Evolutionary conservation across 306 rosid species (phyloP).

Genomic region (Amphicarpaea edgeworthii): DNA sequence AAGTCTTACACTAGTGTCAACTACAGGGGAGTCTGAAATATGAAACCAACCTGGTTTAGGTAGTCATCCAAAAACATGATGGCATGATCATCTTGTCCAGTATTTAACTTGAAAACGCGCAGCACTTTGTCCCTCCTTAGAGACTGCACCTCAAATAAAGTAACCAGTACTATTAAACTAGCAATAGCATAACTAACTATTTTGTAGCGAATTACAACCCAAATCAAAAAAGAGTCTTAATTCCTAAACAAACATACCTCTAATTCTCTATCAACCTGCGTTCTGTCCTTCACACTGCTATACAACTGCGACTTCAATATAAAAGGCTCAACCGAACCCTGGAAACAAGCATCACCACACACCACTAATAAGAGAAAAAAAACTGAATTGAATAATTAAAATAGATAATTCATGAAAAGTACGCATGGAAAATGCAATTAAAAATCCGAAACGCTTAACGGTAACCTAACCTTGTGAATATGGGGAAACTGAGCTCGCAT

Average conservation of each 20-base stretch:
- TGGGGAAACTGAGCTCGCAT: conserved; percentile 94
- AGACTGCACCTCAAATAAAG: conserved; percentile 58
- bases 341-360: conserved; percentile 42
- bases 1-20: neutral
- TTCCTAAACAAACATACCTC: conserved; percentile 63
- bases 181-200: neutral
- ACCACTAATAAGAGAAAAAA: neutral
- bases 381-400: neutral
- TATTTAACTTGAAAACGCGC: conserved; percentile 84
- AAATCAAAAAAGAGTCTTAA: neutral
- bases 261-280: conserved; percentile 87
- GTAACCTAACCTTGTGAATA: conserved; percentile 59
- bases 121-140: conserved; percentile 82
- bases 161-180: neutral
- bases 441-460: neutral
- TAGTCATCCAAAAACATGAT: conserved; percentile 87
- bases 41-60: conserved; percentile 71
- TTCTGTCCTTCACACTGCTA: conserved; percentile 89
- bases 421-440: neutral
- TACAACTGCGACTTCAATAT: conserved; percentile 87
- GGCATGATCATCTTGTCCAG: conserved; percentile 94
- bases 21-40: neutral
- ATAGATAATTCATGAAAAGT: neutral
- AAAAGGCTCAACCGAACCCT: conserved; percentile 81
- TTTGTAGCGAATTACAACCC: neutral